Base-by-base conservation (phyloP, 345 rosid genomes). In the Populus euphratica region DNA sequence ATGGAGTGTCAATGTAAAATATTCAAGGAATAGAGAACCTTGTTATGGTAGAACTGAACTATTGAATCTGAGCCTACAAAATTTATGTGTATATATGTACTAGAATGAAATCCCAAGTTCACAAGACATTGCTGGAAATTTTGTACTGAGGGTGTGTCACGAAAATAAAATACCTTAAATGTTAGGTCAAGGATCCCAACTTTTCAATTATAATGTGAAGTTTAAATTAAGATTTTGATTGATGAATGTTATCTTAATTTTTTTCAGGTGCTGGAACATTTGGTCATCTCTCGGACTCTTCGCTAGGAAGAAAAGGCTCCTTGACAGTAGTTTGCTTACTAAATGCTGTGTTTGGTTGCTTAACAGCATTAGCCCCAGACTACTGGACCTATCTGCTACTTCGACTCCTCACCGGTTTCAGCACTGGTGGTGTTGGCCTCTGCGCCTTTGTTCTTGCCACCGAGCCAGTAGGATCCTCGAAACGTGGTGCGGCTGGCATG, bases 291-390 rank as follows among this genome's bases (percentile, higher is more conserved):
- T 95, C 99, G 5, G 99, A 95, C 82, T 95, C 99, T 0, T 83
- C 69, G 74, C 86, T 95, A 18, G 99, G 99, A 77, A 86, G 99
- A 84, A 95, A 95, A 87, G 99, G 99, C 76, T 95, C 99, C 23
- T 71, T 93, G 65, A 92, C 83, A 12, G 86, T 84, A 0, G 99
- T 95, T 1, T 93, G 94, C 85, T 50, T 93, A 77, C 62, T 91
- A 78, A 95, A 92, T 31, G 89, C 94, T 52, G 52, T 89, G 69
- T 91, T 93, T 49, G 98, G 99, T 18, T 87, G 89, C 79, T 82
- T 92, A 3, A 95, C 98, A 0, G 92, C 98, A 17, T 79, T 90
- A 2, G 84, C 97, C 7, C 97, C 98, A 5, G 80, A 89, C 87
- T 95, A 90, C 86, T 79, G 82, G 81, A 85, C 76, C 71, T 95